Evolutionary conservation across 768 basidiomycete genomes (phyloP).

Genomic region (Rhodosporidiobolus odoratus): DNA sequence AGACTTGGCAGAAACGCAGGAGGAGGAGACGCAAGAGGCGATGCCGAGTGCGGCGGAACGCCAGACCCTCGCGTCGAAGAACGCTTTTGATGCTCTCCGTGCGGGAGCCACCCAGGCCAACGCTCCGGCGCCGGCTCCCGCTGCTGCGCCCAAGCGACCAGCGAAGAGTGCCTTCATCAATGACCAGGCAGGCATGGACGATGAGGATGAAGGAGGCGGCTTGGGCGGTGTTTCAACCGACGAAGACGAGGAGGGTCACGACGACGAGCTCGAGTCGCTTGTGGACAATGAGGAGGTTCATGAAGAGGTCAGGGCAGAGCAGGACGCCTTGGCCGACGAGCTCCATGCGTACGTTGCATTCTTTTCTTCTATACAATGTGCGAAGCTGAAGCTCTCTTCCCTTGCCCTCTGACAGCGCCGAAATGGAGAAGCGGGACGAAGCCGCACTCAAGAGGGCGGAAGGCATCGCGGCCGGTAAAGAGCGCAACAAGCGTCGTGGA

Average conservation of each 20-base stretch:
- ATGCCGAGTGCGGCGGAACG: constrained; percentile 20
- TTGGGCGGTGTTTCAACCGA: constrained; percentile 20
- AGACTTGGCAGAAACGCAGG: background rate
- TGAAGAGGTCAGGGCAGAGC: constrained; percentile 14
- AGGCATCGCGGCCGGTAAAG: constrained; percentile 28
- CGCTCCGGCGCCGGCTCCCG: background rate
- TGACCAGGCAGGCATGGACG: constrained; percentile 22
- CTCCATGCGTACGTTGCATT: constrained; percentile 20
- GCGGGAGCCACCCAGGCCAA: background rate
- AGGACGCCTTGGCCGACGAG: constrained; percentile 4
- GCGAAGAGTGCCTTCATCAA: constrained; percentile 20
- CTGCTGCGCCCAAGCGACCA: background rate
- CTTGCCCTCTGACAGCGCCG: background rate
- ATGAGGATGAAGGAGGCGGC: constrained; percentile 29
- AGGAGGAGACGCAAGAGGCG: constrained; percentile 6
- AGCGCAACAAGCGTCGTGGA: constrained; percentile 21
- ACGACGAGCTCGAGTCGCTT: constrained; percentile 30
- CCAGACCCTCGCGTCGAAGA: background rate
- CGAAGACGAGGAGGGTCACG: constrained; percentile 26
- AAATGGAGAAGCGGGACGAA: constrained; percentile 18
- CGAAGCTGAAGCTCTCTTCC: background rate
- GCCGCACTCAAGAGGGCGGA: constrained; percentile 14
- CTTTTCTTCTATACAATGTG: too few relatives aligned
- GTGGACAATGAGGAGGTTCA: constrained; percentile 30
- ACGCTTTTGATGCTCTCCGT: constrained; percentile 26